These are phyloP conservation scores for Chaetomium strumarium DNA, from an alignment of 2,329 filamentous ascomycete genomes.

Conservation along the genomic window DNA sequence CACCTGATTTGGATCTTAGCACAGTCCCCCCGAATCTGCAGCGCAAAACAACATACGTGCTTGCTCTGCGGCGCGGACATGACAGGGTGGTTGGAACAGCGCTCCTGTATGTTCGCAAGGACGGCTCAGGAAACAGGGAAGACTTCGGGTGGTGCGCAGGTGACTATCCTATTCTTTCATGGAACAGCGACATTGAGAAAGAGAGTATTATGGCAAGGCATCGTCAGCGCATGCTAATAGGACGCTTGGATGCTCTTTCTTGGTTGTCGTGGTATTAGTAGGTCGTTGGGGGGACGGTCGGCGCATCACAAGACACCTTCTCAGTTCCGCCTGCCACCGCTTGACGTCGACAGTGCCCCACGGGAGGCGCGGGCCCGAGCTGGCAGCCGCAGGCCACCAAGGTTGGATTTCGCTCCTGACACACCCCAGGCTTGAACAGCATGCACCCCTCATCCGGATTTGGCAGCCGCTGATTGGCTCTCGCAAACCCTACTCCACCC, in stretches of 20 bases:
- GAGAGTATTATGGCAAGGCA: not conserved
- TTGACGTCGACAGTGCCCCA: conserved; percentile 23
- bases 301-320: conserved; percentile 14
- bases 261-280: not conserved
- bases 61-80: conserved; percentile 25
- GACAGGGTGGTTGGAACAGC: not conserved
- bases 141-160: conserved; percentile 1
- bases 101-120: not conserved
- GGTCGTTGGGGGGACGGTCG: not conserved
- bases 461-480: conserved; percentile 14
- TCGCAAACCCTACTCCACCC: conserved; percentile 26
- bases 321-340: conserved; percentile 1
- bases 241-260: not conserved
- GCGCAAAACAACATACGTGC: conserved; percentile 20
- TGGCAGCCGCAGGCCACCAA: conserved; percentile 9
- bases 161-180: conserved; percentile 7
- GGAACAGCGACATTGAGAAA: not conserved
- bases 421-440: not conserved
- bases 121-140: not conserved
- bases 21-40: not conserved
- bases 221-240: conserved; percentile 7
- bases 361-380: not conserved
- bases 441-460: not conserved
- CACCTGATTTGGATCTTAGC: conserved; percentile 18
- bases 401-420: conserved; percentile 4